Evolutionary conservation across 768 basidiomycete species (phyloP).

Genomic region (Boletus rex-veris): DNA sequence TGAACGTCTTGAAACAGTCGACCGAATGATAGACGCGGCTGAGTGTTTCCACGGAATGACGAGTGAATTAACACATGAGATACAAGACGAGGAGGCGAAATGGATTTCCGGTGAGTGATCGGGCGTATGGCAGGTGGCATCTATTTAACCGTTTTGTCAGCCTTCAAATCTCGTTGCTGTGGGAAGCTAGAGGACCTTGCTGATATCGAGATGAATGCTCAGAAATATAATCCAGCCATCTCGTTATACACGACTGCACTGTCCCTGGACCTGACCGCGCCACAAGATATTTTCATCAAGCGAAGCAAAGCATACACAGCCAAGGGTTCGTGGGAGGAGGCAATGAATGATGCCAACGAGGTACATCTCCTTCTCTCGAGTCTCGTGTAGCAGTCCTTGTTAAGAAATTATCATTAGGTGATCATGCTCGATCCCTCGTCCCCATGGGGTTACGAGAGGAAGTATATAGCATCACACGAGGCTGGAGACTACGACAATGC

Average conservation of each 20-base stretch:
- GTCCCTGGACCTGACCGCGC: not conserved
- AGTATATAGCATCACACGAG: too few relatives aligned
- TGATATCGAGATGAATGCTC: not conserved
- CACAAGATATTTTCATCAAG: not conserved
- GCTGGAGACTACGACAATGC: too few relatives aligned
- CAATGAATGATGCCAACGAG: not conserved
- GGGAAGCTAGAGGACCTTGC: not conserved
- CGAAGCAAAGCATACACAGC: not conserved
- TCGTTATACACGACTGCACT: not conserved
- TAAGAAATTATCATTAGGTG: too few relatives aligned
- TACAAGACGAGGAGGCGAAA: not conserved
- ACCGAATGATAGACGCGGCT: not conserved
- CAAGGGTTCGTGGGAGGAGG: not conserved
- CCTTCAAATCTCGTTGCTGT: not conserved
- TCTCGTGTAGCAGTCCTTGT: not conserved
- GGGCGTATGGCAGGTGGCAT: accelerated
- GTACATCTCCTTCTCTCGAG: not conserved
- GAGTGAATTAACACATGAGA: not conserved
- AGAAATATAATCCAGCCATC: not conserved
- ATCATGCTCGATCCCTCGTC: too few relatives aligned
- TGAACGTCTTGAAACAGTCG: not conserved
- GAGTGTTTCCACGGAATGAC: not conserved
- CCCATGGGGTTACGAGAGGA: too few relatives aligned
- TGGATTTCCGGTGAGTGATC: not conserved
- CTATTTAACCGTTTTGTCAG: not conserved